Conservation (phyloP, 306 rosid genomes). For the Cyamopsis tetragonoloba region DNA sequence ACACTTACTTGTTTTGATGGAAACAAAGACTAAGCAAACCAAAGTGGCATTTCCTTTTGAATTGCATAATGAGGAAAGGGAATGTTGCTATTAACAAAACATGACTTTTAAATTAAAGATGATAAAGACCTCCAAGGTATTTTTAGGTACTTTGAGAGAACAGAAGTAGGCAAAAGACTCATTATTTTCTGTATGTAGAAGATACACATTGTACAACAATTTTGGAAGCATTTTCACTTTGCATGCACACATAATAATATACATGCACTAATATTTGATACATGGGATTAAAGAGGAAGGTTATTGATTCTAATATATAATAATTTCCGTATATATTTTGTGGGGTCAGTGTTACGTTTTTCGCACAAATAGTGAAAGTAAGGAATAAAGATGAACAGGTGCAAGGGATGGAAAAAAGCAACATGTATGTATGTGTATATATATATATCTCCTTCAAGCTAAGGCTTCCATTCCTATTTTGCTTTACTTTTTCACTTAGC, state of each 20-base stretch:
- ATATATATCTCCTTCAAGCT: too few species aligned
- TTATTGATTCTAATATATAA: too few species aligned
- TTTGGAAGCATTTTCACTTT: background rate
- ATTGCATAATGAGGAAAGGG: conserved; percentile 7
- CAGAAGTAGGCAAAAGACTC: background rate
- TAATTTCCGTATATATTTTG: conserved; percentile 18
- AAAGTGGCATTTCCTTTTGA: background rate
- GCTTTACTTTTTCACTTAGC: conserved; percentile 32
- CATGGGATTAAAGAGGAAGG: background rate
- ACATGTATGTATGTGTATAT: too few species aligned
- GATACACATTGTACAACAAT: background rate
- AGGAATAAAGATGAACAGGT: conserved; percentile 32
- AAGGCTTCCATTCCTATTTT: conserved; percentile 7
- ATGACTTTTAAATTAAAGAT: too few species aligned
- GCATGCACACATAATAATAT: background rate
- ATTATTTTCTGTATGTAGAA: background rate
- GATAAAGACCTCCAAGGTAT: background rate
- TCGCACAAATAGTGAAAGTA: conserved; percentile 29
- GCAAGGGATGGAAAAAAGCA: conserved; percentile 31
- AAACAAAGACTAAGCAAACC: background rate
- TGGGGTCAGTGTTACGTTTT: conserved; percentile 28
- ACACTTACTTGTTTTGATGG: background rate
- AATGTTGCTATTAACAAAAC: conserved; percentile 2
- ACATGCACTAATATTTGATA: background rate
- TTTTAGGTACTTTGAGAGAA: background rate